phyloP scores from a whole-genome alignment of 768 basidiomycete species.

The Lyophyllum semitale region DNA sequence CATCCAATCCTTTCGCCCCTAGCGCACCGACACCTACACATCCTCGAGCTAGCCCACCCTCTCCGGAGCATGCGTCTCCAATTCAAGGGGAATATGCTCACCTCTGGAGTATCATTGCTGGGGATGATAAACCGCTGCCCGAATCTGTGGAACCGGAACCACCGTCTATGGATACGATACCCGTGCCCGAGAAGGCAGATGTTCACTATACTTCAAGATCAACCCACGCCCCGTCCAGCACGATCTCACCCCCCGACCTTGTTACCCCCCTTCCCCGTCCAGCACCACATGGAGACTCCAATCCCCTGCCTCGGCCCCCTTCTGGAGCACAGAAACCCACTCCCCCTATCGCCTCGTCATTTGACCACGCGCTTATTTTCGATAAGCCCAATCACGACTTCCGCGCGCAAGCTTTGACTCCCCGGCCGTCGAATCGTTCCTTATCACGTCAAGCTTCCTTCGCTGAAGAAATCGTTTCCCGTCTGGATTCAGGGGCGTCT shows the following conservation, averaged over 20 bases:
- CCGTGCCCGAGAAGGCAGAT: not conserved
- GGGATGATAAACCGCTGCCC: slow-evolving; percentile 7
- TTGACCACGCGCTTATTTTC: not conserved
- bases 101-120: slow-evolving; percentile 17
- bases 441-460: slow-evolving; percentile 9
- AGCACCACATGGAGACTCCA: not conserved
- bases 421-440: slow-evolving; percentile 10
- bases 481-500: slow-evolving; percentile 7
- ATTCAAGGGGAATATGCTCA: slow-evolving; percentile 17
- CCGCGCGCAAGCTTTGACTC: slow-evolving; percentile 7
- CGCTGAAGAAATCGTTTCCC: not conserved
- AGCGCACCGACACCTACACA: not conserved
- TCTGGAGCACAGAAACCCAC: not conserved
- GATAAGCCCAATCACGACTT: slow-evolving; percentile 1
- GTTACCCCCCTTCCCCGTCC: not conserved
- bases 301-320: not conserved
- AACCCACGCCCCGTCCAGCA: not conserved
- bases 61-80: not conserved
- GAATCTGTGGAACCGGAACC: slow-evolving; percentile 1
- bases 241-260: slow-evolving; percentile 4
- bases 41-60: not conserved
- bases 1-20: not conserved
- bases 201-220: slow-evolving; percentile 1
- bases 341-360: slow-evolving; percentile 4
- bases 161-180: slow-evolving; percentile 1